Percentiles rank a stretch among this genome's conserved stretches.
Conservation (phyloP, 1,139 yeast species). For the Nakaseomyces delphensis region DNA sequence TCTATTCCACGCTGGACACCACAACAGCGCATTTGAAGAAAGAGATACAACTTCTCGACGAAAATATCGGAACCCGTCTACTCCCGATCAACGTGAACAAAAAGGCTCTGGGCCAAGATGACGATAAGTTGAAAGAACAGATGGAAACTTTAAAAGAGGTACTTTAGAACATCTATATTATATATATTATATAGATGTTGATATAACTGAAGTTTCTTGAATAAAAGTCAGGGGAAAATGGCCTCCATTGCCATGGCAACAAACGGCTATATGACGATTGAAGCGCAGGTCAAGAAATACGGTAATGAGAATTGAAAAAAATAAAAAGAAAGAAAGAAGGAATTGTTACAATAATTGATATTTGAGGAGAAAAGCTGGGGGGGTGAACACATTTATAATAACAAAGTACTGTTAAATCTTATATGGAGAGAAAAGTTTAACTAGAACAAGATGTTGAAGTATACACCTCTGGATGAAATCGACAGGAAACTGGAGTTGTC, state of each 20-base stretch:
- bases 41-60: constrained; percentile 28
- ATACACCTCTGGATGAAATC: constrained; percentile 19
- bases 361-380: no score
- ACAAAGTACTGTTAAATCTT: background rate
- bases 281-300: no score
- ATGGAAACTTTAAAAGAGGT: constrained; percentile 8
- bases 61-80: constrained; percentile 26
- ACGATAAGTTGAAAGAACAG: constrained; percentile 28
- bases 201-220: no score
- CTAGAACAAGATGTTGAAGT: constrained; percentile 8
- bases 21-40: constrained; percentile 20
- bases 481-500: constrained; percentile 14
- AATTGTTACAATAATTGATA: background rate
- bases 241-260: no score
- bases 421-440: background rate
- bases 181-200: background rate
- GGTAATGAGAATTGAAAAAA: background rate
- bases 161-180: background rate
- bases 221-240: no score
- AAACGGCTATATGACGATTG: no score
- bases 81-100: constrained; percentile 29
- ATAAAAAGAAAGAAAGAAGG: background rate
- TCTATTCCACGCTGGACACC: constrained; percentile 21
- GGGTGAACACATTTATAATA: background rate
- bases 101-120: constrained; percentile 30